Conservation (phyloP, 106 monocot genomes). For the Gastrodia elata region DNA sequence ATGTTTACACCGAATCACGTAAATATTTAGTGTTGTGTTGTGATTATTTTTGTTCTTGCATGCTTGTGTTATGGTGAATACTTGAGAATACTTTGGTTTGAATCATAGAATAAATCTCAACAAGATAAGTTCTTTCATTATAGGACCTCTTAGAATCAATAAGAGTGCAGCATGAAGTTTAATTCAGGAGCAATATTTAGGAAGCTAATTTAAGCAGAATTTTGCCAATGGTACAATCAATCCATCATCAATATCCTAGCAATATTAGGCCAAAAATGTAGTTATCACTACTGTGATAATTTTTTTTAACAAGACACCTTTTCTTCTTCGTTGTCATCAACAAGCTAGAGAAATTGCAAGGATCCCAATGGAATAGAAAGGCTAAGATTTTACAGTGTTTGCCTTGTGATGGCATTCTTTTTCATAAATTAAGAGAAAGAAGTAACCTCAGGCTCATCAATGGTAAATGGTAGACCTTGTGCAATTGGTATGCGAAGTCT, state of each 20-base stretch:
- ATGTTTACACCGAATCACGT: no score
- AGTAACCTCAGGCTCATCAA: conserved; percentile 86
- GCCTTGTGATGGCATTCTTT: neutral
- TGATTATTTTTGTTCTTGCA: no score
- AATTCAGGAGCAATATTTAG: neutral
- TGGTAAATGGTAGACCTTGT: conserved; percentile 88
- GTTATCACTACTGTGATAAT: neutral
- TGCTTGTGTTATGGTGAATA: no score
- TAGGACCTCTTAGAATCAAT: no score
- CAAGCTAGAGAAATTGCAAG: neutral
- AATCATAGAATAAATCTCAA: no score
- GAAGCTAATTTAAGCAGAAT: no score
- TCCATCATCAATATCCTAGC: neutral
- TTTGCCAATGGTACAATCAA: no score
- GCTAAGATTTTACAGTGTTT: neutral
- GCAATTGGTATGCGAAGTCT: conserved; percentile 73
- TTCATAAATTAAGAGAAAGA: neutral
- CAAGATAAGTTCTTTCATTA: no score
- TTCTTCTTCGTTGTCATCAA: neutral
- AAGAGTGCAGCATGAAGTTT: no score
- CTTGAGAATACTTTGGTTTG: no score
- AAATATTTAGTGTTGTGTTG: no score
- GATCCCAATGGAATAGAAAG: neutral
- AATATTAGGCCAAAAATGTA: neutral
- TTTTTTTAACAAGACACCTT: neutral